phyloP scores from a whole-genome alignment of 371 early-diverging fungal genomes.

The Apophysomyces sp. region DNA sequence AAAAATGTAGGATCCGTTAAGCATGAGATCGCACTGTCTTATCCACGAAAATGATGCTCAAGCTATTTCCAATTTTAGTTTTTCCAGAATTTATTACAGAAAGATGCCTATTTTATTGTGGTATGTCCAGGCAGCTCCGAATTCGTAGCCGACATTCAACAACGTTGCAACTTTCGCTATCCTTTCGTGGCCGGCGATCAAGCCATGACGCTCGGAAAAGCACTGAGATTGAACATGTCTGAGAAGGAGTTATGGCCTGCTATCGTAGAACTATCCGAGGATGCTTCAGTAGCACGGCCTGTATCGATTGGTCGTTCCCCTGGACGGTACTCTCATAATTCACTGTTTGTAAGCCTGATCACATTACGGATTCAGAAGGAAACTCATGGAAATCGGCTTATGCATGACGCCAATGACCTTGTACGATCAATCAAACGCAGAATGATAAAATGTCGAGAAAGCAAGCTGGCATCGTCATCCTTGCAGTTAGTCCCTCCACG shows the following conservation, averaged over 20 bases:
- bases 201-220: slow-evolving; percentile 22
- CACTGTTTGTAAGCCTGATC: slow-evolving; percentile 20
- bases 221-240: slow-evolving; percentile 30
- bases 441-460: slow-evolving; percentile 25
- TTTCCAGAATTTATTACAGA: slow-evolving; percentile 26
- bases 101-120: slow-evolving; percentile 43
- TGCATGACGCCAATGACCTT: slow-evolving; percentile 11
- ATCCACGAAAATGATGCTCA: not conserved
- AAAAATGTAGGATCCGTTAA: slow-evolving; percentile 26
- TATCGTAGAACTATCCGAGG: slow-evolving; percentile 17
- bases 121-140: slow-evolving; percentile 37
- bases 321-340: slow-evolving; percentile 25
- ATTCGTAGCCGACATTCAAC: slow-evolving; percentile 27
- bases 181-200: slow-evolving; percentile 40
- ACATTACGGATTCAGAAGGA: slow-evolving; percentile 21
- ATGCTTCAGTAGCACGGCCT: slow-evolving; percentile 14
- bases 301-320: slow-evolving; percentile 36
- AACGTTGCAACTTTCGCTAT: slow-evolving; percentile 27
- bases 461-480: slow-evolving; percentile 10
- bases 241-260: slow-evolving; percentile 39
- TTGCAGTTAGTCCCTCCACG: not conserved
- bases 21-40: too few species aligned
- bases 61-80: slow-evolving; percentile 19
- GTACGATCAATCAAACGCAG: slow-evolving; percentile 30
- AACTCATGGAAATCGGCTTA: slow-evolving; percentile 12